Evolutionary conservation across 1,284 basidiomycete genomes (phyloP).

Genomic region (Puccinia coronata): DNA sequence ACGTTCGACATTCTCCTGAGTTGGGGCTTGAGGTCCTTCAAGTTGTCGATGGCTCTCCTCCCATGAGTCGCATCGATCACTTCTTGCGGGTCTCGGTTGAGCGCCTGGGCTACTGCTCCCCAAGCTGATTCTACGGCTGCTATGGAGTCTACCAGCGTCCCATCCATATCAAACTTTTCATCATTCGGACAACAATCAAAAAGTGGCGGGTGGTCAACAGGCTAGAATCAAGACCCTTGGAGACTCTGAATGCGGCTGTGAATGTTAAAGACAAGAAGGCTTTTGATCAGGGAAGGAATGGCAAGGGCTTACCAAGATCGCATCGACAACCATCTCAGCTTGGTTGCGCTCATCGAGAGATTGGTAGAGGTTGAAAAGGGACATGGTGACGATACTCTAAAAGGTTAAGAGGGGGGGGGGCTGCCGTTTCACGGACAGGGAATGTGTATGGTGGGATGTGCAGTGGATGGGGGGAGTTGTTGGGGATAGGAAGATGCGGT

Average conservation of each 20-base stretch:
- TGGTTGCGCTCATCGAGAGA: constrained; percentile 51
- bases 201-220: neutral
- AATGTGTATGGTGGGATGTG: too few relatives aligned
- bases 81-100: constrained; percentile 55
- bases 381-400: constrained; percentile 25
- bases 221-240: neutral
- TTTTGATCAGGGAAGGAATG: neutral
- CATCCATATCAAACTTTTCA: constrained; percentile 48
- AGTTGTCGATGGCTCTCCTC: constrained; percentile 71
- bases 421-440: too few relatives aligned
- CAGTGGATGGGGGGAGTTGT: too few relatives aligned
- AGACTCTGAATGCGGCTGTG: neutral
- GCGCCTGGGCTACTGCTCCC: constrained; percentile 71
- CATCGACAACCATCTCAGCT: constrained; percentile 55
- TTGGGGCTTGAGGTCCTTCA: constrained; percentile 66
- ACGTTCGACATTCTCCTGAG: constrained; percentile 62
- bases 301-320: constrained; percentile 50
- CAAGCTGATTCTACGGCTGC: constrained; percentile 76
- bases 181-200: too few relatives aligned
- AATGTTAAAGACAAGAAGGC: neutral
- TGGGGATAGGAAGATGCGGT: too few relatives aligned
- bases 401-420: too few relatives aligned
- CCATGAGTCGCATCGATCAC: constrained; percentile 69
- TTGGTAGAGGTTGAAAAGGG: constrained; percentile 19
- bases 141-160: constrained; percentile 72